These are phyloP conservation scores for Clonostachys rosea DNA, from an alignment of 2,329 filamentous ascomycete genomes.

Conservation along the genomic window DNA sequence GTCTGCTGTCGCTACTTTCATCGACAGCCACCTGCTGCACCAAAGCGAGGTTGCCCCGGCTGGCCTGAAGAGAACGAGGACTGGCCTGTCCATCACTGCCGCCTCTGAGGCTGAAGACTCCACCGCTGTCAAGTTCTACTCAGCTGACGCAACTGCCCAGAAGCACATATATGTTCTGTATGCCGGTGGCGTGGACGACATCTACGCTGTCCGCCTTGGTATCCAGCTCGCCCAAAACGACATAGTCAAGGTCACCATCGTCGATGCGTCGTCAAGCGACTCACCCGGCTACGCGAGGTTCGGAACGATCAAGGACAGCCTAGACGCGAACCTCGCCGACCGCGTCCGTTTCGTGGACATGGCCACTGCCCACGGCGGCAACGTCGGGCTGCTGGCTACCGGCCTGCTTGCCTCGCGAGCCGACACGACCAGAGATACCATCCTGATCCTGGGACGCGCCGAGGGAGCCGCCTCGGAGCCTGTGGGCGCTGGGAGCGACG, in stretches of 20 bases:
- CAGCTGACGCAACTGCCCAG: no score
- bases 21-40: conserved; percentile 56
- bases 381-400: conserved; percentile 8
- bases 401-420: conserved; percentile 14
- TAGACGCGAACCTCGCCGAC: conserved; percentile 1
- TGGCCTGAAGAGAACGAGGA: no score
- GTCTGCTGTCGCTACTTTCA: conserved; percentile 50
- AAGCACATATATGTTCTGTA: no score
- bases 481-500: no score
- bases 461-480: neutral
- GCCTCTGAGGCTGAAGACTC: no score
- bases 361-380: conserved; percentile 14
- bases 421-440: conserved; percentile 16
- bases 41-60: conserved; percentile 18
- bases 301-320: conserved; percentile 13
- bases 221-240: no score
- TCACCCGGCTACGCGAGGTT: conserved; percentile 11
- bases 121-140: no score
- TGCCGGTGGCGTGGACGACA: no score
- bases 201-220: no score
- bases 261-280: conserved; percentile 10
- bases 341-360: conserved; percentile 7
- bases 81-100: no score
- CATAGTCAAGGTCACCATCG: conserved; percentile 2
- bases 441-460: conserved; percentile 12